A percentile compares a stretch with the other conserved stretches of the same genome.
Conservation (phyloP, 164 flowering plant genomes). For the Saururus chinensis region DNA sequence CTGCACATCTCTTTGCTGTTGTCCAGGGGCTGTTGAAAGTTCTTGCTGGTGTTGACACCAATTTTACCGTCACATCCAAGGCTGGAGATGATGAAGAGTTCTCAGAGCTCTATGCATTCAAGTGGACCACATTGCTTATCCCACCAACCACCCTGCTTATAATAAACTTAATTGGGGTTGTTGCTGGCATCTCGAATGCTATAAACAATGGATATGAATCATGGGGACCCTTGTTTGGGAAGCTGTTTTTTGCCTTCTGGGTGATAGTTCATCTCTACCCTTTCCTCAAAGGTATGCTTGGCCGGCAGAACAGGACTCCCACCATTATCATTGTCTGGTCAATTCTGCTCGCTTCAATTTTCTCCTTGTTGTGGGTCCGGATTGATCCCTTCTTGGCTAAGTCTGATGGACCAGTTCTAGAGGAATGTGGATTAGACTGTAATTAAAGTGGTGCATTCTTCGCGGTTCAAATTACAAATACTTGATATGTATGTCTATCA, state of each 20-base stretch:
- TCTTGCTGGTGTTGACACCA: conserved; percentile 50
- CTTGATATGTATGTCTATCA: background rate
- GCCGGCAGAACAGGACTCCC: conserved; percentile 51
- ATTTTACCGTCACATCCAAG: conserved; percentile 57
- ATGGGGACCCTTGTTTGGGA: conserved; percentile 63
- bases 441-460: conserved; percentile 14
- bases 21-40: conserved; percentile 59
- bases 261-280: conserved; percentile 61
- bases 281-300: conserved; percentile 56
- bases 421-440: conserved; percentile 53
- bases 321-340: conserved; percentile 61
- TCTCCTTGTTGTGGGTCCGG: conserved; percentile 61
- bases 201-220: conserved; percentile 61
- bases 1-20: conserved; percentile 56
- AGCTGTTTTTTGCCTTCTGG: conserved; percentile 59
- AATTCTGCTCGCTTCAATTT: conserved; percentile 51
- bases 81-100: conserved; percentile 46
- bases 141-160: conserved; percentile 54
- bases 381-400: conserved; percentile 51
- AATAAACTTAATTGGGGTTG: conserved; percentile 49
- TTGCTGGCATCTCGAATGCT: conserved; percentile 56
- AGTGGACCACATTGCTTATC: conserved; percentile 60
- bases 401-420: conserved; percentile 36
- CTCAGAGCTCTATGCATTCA: conserved; percentile 45
- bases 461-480: background rate